Percentiles rank a stretch among this genome's conserved stretches.
These are phyloP conservation scores for Gymnopilus junonius DNA, from an alignment of 768 basidiomycete species.

Conservation along the genomic window DNA sequence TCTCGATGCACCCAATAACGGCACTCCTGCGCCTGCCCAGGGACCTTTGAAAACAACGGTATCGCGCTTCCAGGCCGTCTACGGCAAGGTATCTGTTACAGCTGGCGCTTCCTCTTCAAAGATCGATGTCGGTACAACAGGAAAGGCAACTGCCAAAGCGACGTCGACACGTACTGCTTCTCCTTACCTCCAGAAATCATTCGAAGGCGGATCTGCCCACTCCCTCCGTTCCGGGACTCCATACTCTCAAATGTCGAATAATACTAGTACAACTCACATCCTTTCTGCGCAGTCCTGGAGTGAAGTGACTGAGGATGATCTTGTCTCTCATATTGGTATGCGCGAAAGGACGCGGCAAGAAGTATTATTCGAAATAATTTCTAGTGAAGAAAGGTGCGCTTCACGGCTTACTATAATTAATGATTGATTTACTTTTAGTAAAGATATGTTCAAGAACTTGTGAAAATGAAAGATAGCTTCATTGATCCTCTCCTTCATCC, in stretches of 20 bases:
- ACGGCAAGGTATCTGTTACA: slow-evolving; percentile 70
- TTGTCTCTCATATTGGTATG: slow-evolving; percentile 91
- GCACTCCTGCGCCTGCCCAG: slow-evolving; percentile 24
- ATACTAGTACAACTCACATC: slow-evolving; percentile 68
- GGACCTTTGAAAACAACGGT: slow-evolving; percentile 64
- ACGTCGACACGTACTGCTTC: slow-evolving; percentile 68
- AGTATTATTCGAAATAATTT: slow-evolving; percentile 95
- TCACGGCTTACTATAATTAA: slow-evolving; percentile 5
- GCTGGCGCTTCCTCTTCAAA: slow-evolving; percentile 67
- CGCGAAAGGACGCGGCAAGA: slow-evolving; percentile 95
- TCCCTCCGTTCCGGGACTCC: slow-evolving; percentile 83
- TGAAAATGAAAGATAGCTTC: slow-evolving; percentile 93
- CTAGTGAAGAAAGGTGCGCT: slow-evolving; percentile 89
- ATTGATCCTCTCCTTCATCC: slow-evolving; percentile 90
- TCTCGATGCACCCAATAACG: slow-evolving; percentile 46
- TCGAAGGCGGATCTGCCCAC: slow-evolving; percentile 55
- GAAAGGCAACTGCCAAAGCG: slow-evolving; percentile 48
- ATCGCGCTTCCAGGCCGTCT: slow-evolving; percentile 76
- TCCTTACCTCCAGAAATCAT: slow-evolving; percentile 59
- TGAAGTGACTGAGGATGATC: slow-evolving; percentile 91
- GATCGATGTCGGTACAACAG: slow-evolving; percentile 55
- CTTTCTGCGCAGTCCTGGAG: slow-evolving; percentile 87
- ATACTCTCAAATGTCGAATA: slow-evolving; percentile 76
- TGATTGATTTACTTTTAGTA: slow-evolving; percentile 13
- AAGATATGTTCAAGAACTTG: slow-evolving; percentile 91